Evolutionary conservation across 768 basidiomycete species (phyloP), one percentile per base, ranked within the genome.

Genomic region (Daedaleopsis sinensis): DNA sequence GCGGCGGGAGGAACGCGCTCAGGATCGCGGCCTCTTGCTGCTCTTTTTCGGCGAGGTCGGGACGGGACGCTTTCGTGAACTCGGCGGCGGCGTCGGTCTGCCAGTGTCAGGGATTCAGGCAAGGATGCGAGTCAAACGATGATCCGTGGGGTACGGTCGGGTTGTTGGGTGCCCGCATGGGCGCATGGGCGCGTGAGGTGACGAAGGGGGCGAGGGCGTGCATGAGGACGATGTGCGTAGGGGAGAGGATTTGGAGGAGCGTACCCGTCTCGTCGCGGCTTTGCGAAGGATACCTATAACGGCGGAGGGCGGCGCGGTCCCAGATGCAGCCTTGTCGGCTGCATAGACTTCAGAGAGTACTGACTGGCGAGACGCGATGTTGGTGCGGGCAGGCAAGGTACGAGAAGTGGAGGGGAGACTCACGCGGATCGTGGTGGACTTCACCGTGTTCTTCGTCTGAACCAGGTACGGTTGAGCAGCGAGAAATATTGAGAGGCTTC

Each of bases 271-370:
- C 58, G 76, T 68, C 53, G 78, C 74, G 16, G 85, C 85, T 74
- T 84, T 90, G 21, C 84, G 82, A 47, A 91, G 58, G 61, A 90
- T 80, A 46, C 72, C 68, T 27, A 82, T 71, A 44, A 89, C 79
- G 38, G 75, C 73, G 6, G 86, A 77, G 6, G 83, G 75, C n/a
- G 80, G 64, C 12, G 86, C 66, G 32, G 77, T 75, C 16, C 77
- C 75, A 27, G 76, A 69, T 27, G 80, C 72, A 8, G 71, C 70
- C 72, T 91, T 91, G 73, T 90, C 89, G 38, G 84, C 80, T 10
- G 82, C 79, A 64, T 90, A 84, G 2, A 91, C 79, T 59, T 91
- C 90, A 11, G 90, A 79, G 18, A 91, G 78, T 36, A 89, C 80
- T 24, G 87, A 86, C 89, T 91, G 27, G 7, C 27, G 27, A 32